phyloP scores from a whole-genome alignment of 768 basidiomycete genomes.

The Lactarius indigo region DNA sequence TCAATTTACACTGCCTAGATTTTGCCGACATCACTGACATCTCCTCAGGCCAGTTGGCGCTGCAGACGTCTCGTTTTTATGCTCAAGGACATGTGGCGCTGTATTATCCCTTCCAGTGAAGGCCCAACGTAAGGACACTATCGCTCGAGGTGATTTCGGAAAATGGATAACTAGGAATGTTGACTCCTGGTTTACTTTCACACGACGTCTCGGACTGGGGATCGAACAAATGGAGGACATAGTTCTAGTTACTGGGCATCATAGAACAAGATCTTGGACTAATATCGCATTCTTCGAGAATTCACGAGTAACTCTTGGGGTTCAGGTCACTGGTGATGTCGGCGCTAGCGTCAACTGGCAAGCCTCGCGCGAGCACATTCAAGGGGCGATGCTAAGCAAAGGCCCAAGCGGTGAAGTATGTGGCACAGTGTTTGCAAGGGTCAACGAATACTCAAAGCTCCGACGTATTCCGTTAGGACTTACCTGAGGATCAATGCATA shows the following conservation, averaged over 20 bases:
- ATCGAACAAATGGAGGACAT: not conserved
- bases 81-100: not conserved
- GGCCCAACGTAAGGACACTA: not conserved
- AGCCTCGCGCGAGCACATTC: not conserved
- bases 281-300: not conserved
- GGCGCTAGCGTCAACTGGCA: not conserved
- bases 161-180: not conserved
- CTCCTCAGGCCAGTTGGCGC: not conserved
- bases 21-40: not conserved
- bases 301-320: not conserved
- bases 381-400: not conserved
- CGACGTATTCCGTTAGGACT: not conserved
- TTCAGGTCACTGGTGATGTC: not conserved
- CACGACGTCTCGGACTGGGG: not conserved
- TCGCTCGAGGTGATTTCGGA: not conserved
- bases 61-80: not conserved
- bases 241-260: not conserved
- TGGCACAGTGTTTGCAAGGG: not conserved
- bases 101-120: not conserved
- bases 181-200: not conserved
- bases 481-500: not conserved
- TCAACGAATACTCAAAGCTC: not conserved
- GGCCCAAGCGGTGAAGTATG: not conserved
- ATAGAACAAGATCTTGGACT: not conserved
- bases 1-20: not conserved